Evolutionary conservation across 23 red algal species (phyloP), one percentile per base, ranked within the genome.

Genomic region (Agarophyton chilense): DNA sequence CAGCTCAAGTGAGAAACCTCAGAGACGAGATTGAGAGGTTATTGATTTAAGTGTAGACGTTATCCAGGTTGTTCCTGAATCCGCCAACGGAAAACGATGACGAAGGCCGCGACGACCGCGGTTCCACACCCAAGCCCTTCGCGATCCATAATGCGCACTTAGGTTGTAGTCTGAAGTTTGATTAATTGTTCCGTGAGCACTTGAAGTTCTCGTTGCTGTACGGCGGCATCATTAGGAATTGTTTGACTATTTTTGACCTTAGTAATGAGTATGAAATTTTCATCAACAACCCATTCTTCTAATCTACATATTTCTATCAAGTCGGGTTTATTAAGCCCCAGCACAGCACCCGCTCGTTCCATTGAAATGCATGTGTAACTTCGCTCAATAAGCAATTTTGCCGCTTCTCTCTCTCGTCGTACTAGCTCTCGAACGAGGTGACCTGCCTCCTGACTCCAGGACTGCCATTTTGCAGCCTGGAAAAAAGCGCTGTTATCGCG

Each of bases 1-100:
- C 83, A 11, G 42, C 64, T 49, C 93, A 95, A 72, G 85, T 98
- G 28, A 49, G 43, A 62, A 92, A 92, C 11, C 62, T 98, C 41
- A 35, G 96, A 40, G 90, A 95, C 49, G 79, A 98, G 85, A 98
- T 98, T 80, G 96, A 98, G 19, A 75, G 89, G 38, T 77, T 98
- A 53, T 88, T 98, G 5, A 84, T 98, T 40, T 98, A 92, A 57
- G 52, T 29, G 54, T 21, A 32, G 38, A n/a, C 28, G 64, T n/a
- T n/a, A n/a, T n/a, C n/a, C n/a, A n/a, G n/a, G n/a, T n/a, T n/a
- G n/a, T n/a, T n/a, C n/a, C n/a, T n/a, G n/a, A n/a, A n/a, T n/a
- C n/a, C n/a, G n/a, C n/a, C n/a, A n/a, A n/a, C n/a, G n/a, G n/a
- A n/a, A n/a, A n/a, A n/a, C n/a, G n/a, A n/a, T n/a, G n/a, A n/a